Evolutionary conservation across 1,284 basidiomycete species (phyloP), one percentile per base, ranked within the genome.

Genomic region (Cryptococcus amylolentus): DNA sequence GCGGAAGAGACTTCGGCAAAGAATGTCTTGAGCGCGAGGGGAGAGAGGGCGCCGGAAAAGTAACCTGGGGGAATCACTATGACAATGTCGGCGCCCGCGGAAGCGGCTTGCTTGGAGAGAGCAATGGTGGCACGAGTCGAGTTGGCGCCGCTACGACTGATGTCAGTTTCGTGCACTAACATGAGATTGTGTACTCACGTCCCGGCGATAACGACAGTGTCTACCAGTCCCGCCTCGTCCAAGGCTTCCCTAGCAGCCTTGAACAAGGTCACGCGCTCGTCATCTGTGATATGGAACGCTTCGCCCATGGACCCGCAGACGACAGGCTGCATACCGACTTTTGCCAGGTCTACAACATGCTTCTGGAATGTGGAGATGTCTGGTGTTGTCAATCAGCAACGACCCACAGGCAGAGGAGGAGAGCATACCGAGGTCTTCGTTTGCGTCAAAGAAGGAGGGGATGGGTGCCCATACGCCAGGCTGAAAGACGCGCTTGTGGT

Each of bases 1-100:
- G 84, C 86, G 65, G 84, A 81, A 16, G 88, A 80, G 27, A 93
- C 84, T 63, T 90, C 88, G 38, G 81, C 79, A 80, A 84, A 95
- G 78, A 87, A 93, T 5, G 83, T 82, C 77, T 88, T 88, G 66
- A 94, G 80, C 0, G 91, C 89, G 18, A 80, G 78, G 64, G 79
- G 81, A 44, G 80, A 79, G 63, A 92, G 79, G 5, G 82, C 87
- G 7, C 88, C 88, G 26, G 89, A 85, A 70, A 87, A 95, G 80
- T 93, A 94, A 48, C 90, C 91, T 65, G 88, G 88, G 6, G 77
- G 68, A 66, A 94, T 93, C 65, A 91, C 88, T 58, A 94, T 91
- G 28, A 81, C 84, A 61, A 86, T 87, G 76, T 94, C 90, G 12
- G 91, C 91, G 27, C 91, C 89, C 35, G 88, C 88, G 16, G 79